phyloP scores from a whole-genome alignment of 371 early-diverging fungal species.

The Lichtheimia ramosa region DNA sequence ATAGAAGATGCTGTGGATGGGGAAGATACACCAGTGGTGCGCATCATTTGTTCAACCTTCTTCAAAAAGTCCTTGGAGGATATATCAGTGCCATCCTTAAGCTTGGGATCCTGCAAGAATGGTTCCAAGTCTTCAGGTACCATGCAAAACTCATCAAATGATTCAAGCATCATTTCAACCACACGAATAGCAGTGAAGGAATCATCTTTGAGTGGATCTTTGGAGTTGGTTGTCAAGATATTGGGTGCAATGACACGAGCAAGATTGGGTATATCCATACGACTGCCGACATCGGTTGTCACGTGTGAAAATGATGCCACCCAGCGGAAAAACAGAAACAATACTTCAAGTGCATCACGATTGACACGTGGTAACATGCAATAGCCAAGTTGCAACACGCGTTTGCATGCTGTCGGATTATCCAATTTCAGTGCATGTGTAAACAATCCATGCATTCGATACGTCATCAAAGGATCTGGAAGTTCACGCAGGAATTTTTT shows the following conservation, averaged over 20 bases:
- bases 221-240: constrained; percentile 83
- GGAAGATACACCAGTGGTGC: constrained; percentile 7
- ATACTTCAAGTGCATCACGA: constrained; percentile 88
- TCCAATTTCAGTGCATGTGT: constrained; percentile 55
- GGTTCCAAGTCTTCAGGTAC: constrained; percentile 54
- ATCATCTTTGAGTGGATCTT: constrained; percentile 62
- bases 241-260: constrained; percentile 94
- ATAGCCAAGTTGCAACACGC: constrained; percentile 76
- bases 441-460: constrained; percentile 82
- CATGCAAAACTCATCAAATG: constrained; percentile 77
- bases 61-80: constrained; percentile 47
- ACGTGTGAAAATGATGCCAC: constrained; percentile 73
- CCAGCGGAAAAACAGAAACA: constrained; percentile 86
- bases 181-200: constrained; percentile 77
- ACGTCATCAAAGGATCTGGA: constrained; percentile 93
- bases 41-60: constrained; percentile 43
- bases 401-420: constrained; percentile 53
- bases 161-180: constrained; percentile 70
- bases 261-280: constrained; percentile 88
- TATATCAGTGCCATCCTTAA: constrained; percentile 34
- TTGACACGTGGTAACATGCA: constrained; percentile 89
- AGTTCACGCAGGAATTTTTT: constrained; percentile 93
- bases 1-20: constrained; percentile 10
- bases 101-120: constrained; percentile 42
- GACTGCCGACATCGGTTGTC: constrained; percentile 72